A percentile compares a stretch with the other conserved stretches of the same genome.
Evolutionary conservation across 768 basidiomycete genomes (phyloP).

Genomic region (Leccinum barrowsii): DNA sequence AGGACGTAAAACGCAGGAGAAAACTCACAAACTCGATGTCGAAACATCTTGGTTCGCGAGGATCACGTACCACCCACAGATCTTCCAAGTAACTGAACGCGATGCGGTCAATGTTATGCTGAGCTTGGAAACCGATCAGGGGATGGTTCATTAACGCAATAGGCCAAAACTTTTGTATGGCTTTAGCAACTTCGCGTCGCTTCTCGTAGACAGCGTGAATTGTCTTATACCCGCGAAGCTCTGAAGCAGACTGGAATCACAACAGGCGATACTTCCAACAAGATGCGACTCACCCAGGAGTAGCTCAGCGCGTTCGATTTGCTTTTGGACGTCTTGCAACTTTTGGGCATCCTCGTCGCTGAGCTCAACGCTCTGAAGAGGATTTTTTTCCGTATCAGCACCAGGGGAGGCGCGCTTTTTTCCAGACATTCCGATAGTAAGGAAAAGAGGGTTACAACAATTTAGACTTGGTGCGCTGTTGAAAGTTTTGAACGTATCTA

Average conservation of each 20-base stretch:
- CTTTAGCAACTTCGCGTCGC: constrained; percentile 62
- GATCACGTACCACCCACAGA: constrained; percentile 75
- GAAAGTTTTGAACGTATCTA: constrained; percentile 24
- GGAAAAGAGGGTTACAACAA: constrained; percentile 6
- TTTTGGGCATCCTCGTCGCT: constrained; percentile 70
- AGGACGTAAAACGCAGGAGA: constrained; percentile 2
- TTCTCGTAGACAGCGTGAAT: constrained; percentile 63
- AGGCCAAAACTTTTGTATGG: constrained; percentile 82
- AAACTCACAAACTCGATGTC: constrained; percentile 83
- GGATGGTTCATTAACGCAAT: constrained; percentile 74
- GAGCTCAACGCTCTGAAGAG: constrained; percentile 63
- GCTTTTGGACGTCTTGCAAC: constrained; percentile 61
- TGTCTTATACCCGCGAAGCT: constrained; percentile 58
- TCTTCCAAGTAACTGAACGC: constrained; percentile 85
- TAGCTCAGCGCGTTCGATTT: constrained; percentile 67
- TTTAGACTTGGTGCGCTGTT: neutral
- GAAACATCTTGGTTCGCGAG: constrained; percentile 73
- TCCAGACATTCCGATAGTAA: constrained; percentile 31
- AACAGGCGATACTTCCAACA: neutral
- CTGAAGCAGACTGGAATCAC: constrained; percentile 34
- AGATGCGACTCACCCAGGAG: constrained; percentile 55
- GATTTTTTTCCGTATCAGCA: constrained; percentile 68
- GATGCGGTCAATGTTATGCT: constrained; percentile 73
- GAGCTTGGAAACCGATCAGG: constrained; percentile 59
- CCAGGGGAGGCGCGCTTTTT: constrained; percentile 82